Evolutionary conservation across 2,329 filamentous ascomycete species (phyloP).

Genomic region (Colletotrichum shisoi): DNA sequence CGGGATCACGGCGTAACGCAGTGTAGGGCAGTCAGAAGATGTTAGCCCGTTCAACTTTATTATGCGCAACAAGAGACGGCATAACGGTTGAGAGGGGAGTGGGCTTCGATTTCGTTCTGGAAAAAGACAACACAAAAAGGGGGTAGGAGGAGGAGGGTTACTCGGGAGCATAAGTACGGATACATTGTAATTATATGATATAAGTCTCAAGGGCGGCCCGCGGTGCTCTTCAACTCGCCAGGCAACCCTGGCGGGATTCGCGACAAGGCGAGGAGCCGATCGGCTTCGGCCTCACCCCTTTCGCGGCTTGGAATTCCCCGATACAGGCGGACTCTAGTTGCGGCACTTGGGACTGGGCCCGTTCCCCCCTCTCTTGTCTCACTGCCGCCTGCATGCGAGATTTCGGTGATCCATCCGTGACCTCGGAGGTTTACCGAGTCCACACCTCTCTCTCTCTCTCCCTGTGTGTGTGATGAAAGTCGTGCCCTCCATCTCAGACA

Average conservation of each 20-base stretch:
- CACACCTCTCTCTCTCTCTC: background rate
- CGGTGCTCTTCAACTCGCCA: background rate
- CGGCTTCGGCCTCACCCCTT: conserved; percentile 23
- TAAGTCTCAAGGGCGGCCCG: conserved; percentile 8
- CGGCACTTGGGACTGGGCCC: conserved; percentile 20
- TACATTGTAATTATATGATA: too few relatives aligned
- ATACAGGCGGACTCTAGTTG: background rate
- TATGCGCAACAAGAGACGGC: background rate
- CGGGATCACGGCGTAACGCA: conserved; percentile 10
- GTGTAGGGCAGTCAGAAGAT: background rate
- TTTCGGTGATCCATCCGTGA: conserved; percentile 33
- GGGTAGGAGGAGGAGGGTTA: background rate
- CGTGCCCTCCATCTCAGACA: background rate
- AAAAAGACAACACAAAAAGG: background rate
- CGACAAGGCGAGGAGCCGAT: conserved; percentile 16
- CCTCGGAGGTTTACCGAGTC: conserved; percentile 34
- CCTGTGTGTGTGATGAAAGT: too few relatives aligned
- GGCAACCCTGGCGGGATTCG: conserved; percentile 7
- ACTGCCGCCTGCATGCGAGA: conserved; percentile 17
- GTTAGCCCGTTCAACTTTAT: background rate
- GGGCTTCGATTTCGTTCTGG: background rate
- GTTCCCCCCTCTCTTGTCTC: too few relatives aligned
- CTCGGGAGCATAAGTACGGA: background rate
- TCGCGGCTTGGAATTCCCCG: conserved; percentile 17
- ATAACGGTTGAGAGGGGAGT: background rate